phyloP scores from a whole-genome alignment of 371 early-diverging fungal species.

The Mucor plumbeus region DNA sequence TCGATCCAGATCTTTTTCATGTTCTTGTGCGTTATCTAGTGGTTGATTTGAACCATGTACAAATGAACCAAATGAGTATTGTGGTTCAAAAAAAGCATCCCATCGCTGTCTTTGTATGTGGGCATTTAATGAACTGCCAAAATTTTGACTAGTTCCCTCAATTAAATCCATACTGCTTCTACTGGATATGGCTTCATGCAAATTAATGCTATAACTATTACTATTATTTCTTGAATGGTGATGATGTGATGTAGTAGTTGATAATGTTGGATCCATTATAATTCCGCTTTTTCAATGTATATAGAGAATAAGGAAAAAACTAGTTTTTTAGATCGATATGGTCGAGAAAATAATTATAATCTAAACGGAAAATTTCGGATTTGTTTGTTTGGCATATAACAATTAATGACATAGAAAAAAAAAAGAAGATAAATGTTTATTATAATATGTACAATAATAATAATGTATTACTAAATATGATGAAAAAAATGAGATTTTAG shows the following conservation, averaged over 20 bases:
- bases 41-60: constrained; percentile 15
- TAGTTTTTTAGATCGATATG: not conserved
- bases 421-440: not conserved
- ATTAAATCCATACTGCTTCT: constrained; percentile 31
- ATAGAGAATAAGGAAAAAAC: not conserved
- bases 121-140: constrained; percentile 13
- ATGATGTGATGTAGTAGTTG: not conserved
- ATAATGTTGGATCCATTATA: constrained; percentile 2
- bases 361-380: constrained; percentile 1
- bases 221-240: not conserved
- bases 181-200: constrained; percentile 3
- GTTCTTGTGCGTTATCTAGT: constrained; percentile 8
- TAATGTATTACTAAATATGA: not conserved
- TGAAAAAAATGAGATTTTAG: not conserved
- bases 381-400: not conserved
- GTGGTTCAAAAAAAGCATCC: constrained; percentile 34
- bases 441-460: constrained; percentile 15
- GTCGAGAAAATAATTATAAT: not conserved
- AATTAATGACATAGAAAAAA: too few relatives aligned
- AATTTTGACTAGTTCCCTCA: constrained; percentile 16
- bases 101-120: constrained; percentile 27
- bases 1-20: constrained; percentile 23
- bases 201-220: not conserved
- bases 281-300: not conserved
- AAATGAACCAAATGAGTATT: constrained; percentile 32